Base-by-base conservation (phyloP, 495 filamentous ascomycete genomes). In the Neurospora sp. region DNA sequence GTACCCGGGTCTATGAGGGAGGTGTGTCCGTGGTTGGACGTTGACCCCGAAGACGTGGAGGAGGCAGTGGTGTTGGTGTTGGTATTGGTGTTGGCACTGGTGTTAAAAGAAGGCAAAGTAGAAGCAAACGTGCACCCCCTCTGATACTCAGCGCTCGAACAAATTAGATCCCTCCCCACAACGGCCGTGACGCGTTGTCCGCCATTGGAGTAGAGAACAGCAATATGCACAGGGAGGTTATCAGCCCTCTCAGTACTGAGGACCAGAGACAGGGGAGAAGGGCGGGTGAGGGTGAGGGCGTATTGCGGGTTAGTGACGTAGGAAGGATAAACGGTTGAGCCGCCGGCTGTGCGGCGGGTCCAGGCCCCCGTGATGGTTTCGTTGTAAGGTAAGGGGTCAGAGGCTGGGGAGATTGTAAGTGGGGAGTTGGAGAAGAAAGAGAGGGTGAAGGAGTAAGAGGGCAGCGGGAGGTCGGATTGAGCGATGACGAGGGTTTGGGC, bases 281-380 rank as follows among this genome's bases (percentile, higher is more conserved):
- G 75, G 3, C 83, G 81, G 10, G 87, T 77, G 3, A 97, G 75
- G 5, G 83, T 79, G 16, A 98, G 82, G 46, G 85, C 85, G 80
- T 92, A 98, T 79, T 98, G 96, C 8, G 96, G 96, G 78, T 99
- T 99, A 35, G 83, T 83, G 38, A 90, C 85, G 81, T 97, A 98
- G 11, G 85, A 86, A 9, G 92, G 80, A 9, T 91, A 92, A 73
- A 89, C 87, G 5, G 93, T 88, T 74, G 93, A 95, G 35, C 96
- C 96, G 27, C 96, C 96, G 7, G 94, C 92, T 6, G 92, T 95
- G 70, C 88, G 85, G 69, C 84, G 83, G 6, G 89, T 94, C 96
- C 96, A 99, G 69, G 85, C 80, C 2, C 90, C 89, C 8, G 81
- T 77, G 42, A 88, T 79, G 71, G 87, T 87, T 31, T 77, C 84